Conservation (phyloP, 2,329 filamentous ascomycete genomes). For the Beauveria scarabaeidicola region DNA sequence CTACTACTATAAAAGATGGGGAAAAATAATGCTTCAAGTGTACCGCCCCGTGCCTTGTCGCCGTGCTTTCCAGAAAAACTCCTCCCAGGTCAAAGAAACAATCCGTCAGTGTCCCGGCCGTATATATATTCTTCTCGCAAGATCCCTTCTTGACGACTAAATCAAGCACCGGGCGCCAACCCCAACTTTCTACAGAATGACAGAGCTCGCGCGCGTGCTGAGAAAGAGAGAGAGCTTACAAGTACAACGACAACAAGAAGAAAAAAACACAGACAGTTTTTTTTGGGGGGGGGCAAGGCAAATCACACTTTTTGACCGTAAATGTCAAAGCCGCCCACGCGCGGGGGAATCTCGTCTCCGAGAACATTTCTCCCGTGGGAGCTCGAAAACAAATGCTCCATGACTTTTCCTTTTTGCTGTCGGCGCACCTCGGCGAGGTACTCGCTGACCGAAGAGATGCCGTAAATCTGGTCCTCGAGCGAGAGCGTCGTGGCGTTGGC, state of each 20-base stretch:
- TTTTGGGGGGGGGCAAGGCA: not conserved
- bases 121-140: no score
- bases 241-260: no score
- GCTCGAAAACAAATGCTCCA: constrained; percentile 67
- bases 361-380: constrained; percentile 16
- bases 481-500: constrained; percentile 52
- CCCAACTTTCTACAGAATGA: no score
- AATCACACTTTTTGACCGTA: not conserved
- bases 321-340: not conserved
- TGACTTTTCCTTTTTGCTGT: constrained; percentile 72
- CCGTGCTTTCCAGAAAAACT: not conserved
- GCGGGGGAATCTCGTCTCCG: not conserved
- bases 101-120: not conserved
- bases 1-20: not conserved
- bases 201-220: no score
- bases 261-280: not conserved
- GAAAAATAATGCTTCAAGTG: not conserved
- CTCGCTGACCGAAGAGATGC: constrained; percentile 69
- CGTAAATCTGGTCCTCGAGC: constrained; percentile 77
- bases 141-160: no score
- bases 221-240: no score
- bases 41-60: not conserved
- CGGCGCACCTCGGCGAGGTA: constrained; percentile 70
- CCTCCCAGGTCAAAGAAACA: not conserved
- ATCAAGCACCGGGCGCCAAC: no score